A percentile compares a stretch with the other conserved stretches of the same genome.
Evolutionary conservation across 2,329 filamentous ascomycete species (phyloP).

Genomic region (Xylariomycetidae sp.): DNA sequence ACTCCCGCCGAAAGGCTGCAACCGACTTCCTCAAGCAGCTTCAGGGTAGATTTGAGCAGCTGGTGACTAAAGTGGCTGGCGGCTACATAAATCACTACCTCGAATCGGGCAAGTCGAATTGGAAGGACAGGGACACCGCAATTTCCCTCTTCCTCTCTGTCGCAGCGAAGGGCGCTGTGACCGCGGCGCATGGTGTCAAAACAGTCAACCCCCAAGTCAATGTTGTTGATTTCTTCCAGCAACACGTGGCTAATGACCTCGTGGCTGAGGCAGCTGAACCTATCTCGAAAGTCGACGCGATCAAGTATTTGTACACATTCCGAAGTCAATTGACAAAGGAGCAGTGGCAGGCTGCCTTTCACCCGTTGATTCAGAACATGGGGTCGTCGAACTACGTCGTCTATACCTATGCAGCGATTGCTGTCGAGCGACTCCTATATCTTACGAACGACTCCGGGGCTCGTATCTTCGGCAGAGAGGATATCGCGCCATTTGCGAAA

Average conservation of each 20-base stretch:
- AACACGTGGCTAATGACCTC: conserved; percentile 85
- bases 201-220: conserved; percentile 83
- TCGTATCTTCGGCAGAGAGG: conserved; percentile 72
- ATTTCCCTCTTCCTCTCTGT: conserved; percentile 94
- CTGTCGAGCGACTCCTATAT: conserved; percentile 88
- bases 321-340: conserved; percentile 88
- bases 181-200: conserved; percentile 83
- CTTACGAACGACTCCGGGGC: conserved; percentile 71
- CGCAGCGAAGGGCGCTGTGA: conserved; percentile 85
- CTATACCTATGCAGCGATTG: conserved; percentile 95
- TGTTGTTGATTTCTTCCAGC: conserved; percentile 92
- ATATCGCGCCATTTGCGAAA: conserved; percentile 77
- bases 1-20: conserved; percentile 85
- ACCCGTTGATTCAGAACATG: conserved; percentile 85
- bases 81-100: conserved; percentile 86
- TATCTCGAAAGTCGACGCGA: conserved; percentile 93
- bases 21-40: conserved; percentile 91
- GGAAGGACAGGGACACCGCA: conserved; percentile 98
- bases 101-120: conserved; percentile 73
- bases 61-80: conserved; percentile 82
- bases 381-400: conserved; percentile 91
- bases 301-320: conserved; percentile 97
- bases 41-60: conserved; percentile 79
- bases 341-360: conserved; percentile 87
- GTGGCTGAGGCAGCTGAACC: conserved; percentile 67